These are phyloP conservation scores for Plasmodium knowlesi DNA, from an alignment of 169 alveolate genomes.

Conservation along the genomic window DNA sequence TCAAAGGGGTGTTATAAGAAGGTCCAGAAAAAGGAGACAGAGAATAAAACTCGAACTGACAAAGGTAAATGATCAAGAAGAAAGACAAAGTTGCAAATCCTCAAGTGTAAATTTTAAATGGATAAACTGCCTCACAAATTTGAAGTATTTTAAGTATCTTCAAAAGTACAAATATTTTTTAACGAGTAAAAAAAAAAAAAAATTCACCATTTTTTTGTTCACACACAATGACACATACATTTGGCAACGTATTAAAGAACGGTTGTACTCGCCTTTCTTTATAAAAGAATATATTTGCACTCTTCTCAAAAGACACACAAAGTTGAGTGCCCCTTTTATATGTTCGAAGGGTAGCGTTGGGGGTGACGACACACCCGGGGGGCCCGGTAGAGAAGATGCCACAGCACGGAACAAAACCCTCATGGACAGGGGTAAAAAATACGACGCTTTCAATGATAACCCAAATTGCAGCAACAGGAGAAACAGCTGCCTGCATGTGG, in stretches of 20 bases:
- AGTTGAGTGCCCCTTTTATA: background rate
- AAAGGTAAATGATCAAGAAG: background rate
- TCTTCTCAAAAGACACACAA: slow-evolving; percentile 38
- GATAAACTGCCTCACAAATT: slow-evolving; percentile 28
- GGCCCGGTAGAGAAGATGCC: background rate
- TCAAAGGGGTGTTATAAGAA: slow-evolving; percentile 2
- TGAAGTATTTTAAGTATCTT: slow-evolving; percentile 37
- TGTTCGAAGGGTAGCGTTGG: background rate
- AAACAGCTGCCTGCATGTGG: background rate
- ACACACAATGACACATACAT: background rate
- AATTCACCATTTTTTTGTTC: slow-evolving; percentile 9
- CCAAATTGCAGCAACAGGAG: background rate
- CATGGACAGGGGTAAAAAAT: background rate
- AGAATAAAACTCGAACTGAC: background rate
- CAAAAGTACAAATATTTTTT: slow-evolving; percentile 52
- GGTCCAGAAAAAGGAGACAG: background rate
- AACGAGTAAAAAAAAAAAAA: slow-evolving; percentile 6
- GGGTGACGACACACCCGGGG: background rate
- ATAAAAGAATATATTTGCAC: slow-evolving; percentile 55
- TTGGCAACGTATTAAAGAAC: background rate
- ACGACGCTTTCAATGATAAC: background rate
- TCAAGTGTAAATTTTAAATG: slow-evolving; percentile 17
- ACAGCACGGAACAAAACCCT: background rate
- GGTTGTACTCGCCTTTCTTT: slow-evolving; percentile 14
- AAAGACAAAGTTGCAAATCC: background rate